These are phyloP conservation scores for Omphalotus guepiniiformis DNA, from an alignment of 768 basidiomycete genomes.

Conservation along the genomic window DNA sequence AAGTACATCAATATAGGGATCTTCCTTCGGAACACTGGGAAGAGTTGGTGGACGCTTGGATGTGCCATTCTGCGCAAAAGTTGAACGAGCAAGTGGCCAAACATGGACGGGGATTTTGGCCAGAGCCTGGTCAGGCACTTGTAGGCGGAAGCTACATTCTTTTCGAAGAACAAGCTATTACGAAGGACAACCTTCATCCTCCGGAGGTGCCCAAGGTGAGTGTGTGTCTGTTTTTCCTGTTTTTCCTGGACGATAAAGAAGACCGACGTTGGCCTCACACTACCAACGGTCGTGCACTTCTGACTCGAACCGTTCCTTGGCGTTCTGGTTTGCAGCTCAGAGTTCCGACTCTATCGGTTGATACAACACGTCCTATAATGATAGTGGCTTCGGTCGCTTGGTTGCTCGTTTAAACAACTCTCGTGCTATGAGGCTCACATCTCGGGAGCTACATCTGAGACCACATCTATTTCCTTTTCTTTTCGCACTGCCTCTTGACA, in stretches of 20 bases:
- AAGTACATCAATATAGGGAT: slow-evolving; percentile 61
- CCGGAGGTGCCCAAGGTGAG: slow-evolving; percentile 53
- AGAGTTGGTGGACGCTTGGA: slow-evolving; percentile 96
- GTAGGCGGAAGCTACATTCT: slow-evolving; percentile 90
- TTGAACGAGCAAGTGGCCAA: slow-evolving; percentile 66
- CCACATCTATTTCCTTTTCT: slow-evolving; percentile 47
- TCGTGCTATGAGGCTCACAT: slow-evolving; percentile 64
- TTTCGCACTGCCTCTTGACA: slow-evolving; percentile 9
- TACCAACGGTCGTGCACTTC: slow-evolving; percentile 54
- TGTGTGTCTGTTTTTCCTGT: slow-evolving; percentile 17
- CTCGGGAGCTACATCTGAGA: slow-evolving; percentile 87
- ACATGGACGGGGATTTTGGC: slow-evolving; percentile 71
- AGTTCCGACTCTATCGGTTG: slow-evolving; percentile 61
- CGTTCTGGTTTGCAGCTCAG: slow-evolving; percentile 15
- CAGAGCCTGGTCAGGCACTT: slow-evolving; percentile 62
- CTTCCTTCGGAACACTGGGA: slow-evolving; percentile 97
- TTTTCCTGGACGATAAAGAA: slow-evolving; percentile 79
- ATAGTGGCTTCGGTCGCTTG: slow-evolving; percentile 25
- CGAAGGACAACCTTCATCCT: slow-evolving; percentile 47
- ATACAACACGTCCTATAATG: slow-evolving; percentile 93
- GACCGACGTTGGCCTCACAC: slow-evolving; percentile 70
- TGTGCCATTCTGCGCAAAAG: slow-evolving; percentile 92
- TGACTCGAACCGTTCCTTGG: slow-evolving; percentile 11
- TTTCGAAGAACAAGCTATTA: slow-evolving; percentile 59
- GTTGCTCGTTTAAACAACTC: slow-evolving; percentile 84